Evolutionary conservation across 345 rosid genomes (phyloP).

Genomic region (Dipteronia dyeriana): DNA sequence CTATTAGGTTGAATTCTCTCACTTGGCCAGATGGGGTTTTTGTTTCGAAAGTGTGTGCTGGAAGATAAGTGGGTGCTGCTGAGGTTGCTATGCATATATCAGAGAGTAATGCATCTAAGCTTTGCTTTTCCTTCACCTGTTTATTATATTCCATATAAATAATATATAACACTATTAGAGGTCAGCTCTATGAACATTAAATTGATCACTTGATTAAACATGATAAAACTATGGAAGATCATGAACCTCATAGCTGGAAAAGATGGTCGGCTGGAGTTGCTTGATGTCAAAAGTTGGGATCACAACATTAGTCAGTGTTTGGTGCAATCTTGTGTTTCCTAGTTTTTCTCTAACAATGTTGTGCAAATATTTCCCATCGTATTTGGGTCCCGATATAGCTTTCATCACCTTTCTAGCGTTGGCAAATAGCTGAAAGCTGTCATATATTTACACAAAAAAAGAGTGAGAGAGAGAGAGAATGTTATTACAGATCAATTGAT

Average conservation of each 20-base stretch:
- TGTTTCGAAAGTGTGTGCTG: conserved; percentile 45
- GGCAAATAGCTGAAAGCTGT: conserved; percentile 28
- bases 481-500: neutral
- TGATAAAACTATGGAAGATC: too few species aligned
- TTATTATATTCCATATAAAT: neutral
- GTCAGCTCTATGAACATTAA: neutral
- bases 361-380: conserved; percentile 50
- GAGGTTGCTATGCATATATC: conserved; percentile 65
- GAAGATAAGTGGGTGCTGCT: conserved; percentile 64
- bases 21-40: conserved; percentile 23
- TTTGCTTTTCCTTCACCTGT: conserved; percentile 39
- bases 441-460: neutral
- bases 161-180: neutral
- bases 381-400: conserved; percentile 49
- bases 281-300: conserved; percentile 63
- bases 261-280: conserved; percentile 49
- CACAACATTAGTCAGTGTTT: conserved; percentile 46
- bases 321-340: conserved; percentile 33
- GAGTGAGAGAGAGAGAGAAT: too few species aligned
- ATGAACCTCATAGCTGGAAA: conserved; percentile 44
- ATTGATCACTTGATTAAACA: too few species aligned
- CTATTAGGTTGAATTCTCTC: conserved; percentile 48
- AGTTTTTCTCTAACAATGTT: conserved; percentile 34
- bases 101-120: conserved; percentile 41
- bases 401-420: conserved; percentile 29